These are phyloP conservation scores for Suillus discolor DNA, from an alignment of 768 basidiomycete species.

Conservation along the genomic window DNA sequence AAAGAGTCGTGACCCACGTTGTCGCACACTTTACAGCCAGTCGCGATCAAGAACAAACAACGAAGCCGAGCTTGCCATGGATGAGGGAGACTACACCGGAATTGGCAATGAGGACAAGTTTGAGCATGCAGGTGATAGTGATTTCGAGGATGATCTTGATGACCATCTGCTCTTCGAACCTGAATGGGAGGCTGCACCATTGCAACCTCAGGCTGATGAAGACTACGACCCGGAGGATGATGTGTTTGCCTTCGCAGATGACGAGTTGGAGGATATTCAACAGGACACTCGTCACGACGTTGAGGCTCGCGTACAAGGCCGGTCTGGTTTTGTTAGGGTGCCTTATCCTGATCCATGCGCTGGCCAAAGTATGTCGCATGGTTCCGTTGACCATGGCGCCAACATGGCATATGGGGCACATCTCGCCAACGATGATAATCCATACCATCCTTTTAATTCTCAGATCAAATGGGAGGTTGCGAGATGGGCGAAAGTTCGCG, in stretches of 20 bases:
- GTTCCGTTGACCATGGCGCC: not conserved
- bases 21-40: not conserved
- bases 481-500: slow-evolving; percentile 41
- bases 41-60: not conserved
- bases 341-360: not conserved
- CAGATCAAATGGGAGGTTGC: slow-evolving; percentile 43
- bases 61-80: not conserved
- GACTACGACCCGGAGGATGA: too few species aligned
- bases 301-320: not conserved
- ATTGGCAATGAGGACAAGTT: too few species aligned
- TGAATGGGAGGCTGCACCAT: not conserved
- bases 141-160: not conserved
- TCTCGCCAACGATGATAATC: not conserved
- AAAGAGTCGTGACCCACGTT: slow-evolving; percentile 1
- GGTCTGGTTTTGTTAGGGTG: not conserved
- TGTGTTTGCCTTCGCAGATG: too few species aligned
- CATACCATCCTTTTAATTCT: slow-evolving; percentile 36
- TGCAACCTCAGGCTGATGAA: not conserved
- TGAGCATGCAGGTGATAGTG: too few species aligned
- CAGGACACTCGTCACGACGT: not conserved
- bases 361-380: not conserved
- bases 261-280: too few species aligned
- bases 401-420: not conserved
- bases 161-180: not conserved
- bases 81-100: not conserved